phyloP scores from a whole-genome alignment of 345 rosid species.

The Populus simonii region DNA sequence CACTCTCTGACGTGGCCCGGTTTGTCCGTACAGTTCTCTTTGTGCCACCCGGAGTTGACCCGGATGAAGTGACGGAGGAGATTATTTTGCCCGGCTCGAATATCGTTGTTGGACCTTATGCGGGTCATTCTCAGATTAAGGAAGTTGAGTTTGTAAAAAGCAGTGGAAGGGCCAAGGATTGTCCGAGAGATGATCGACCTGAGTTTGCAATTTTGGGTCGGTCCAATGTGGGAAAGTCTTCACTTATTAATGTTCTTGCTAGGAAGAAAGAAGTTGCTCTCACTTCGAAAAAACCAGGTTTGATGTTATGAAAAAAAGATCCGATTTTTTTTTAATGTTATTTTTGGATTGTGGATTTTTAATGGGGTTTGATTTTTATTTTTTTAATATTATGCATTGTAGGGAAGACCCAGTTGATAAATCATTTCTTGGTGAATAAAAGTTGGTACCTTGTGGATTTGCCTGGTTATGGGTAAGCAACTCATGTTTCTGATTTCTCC shows the following conservation, averaged over 20 bases:
- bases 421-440: slow-evolving; percentile 89
- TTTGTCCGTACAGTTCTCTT: slow-evolving; percentile 25
- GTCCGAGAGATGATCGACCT: slow-evolving; percentile 74
- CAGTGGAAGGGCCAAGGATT: slow-evolving; percentile 80
- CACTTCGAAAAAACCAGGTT: slow-evolving; percentile 96
- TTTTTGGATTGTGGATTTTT: neutral
- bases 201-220: slow-evolving; percentile 90
- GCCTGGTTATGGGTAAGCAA: slow-evolving; percentile 91
- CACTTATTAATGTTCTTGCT: slow-evolving; percentile 81
- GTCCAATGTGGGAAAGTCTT: slow-evolving; percentile 94
- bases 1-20: neutral
- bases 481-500: neutral
- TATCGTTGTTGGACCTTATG: slow-evolving; percentile 78
- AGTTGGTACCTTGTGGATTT: slow-evolving; percentile 96
- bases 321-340: neutral
- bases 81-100: slow-evolving; percentile 87
- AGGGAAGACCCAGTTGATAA: slow-evolving; percentile 96
- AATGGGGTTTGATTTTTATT: neutral
- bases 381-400: slow-evolving; percentile 26
- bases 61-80: slow-evolving; percentile 58
- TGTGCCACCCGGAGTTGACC: slow-evolving; percentile 79
- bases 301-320: neutral
- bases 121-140: slow-evolving; percentile 88
- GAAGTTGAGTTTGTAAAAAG: slow-evolving; percentile 87
- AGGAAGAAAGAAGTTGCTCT: slow-evolving; percentile 88